Conservation (phyloP, 2,329 filamentous ascomycete genomes). For the Colletotrichum chrysophilum region DNA sequence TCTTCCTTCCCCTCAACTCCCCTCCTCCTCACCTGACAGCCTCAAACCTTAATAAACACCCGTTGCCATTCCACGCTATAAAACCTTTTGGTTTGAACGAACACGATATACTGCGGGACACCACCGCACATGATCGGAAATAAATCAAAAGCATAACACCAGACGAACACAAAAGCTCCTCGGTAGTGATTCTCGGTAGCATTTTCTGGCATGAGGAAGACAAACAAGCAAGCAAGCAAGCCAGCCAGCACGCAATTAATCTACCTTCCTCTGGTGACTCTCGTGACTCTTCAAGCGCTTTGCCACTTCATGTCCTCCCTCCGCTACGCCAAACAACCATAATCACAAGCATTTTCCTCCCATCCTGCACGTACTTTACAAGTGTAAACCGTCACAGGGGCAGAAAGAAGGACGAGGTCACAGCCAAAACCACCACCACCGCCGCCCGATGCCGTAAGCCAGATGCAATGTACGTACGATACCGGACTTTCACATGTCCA, state of each 20-base stretch:
- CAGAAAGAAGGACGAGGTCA: neutral
- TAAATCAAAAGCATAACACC: neutral
- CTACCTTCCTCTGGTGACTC: neutral
- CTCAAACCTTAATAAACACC: neutral
- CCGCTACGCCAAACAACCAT: neutral
- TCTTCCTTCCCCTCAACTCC: neutral
- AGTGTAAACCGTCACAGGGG: neutral
- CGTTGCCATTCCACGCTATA: neutral
- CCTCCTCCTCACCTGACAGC: conserved; percentile 12
- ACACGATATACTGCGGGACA: neutral
- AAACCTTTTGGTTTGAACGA: neutral
- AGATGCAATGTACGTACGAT: neutral
- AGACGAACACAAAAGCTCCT: neutral
- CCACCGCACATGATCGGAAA: neutral
- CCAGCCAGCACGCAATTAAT: too few relatives aligned
- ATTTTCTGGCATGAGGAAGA: neutral
- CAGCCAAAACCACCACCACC: neutral
- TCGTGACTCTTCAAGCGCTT: neutral
- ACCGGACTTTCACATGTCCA: conserved; percentile 15
- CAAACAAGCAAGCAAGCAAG: too few relatives aligned
- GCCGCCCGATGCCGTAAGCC: neutral
- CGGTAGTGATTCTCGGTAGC: neutral
- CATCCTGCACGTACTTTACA: neutral
- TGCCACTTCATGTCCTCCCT: too few relatives aligned
- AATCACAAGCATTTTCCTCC: neutral